Percentiles rank a stretch among this genome's conserved stretches.
phyloP scores from a whole-genome alignment of 177 flowering plant genomes.

The Vitis hybrid region DNA sequence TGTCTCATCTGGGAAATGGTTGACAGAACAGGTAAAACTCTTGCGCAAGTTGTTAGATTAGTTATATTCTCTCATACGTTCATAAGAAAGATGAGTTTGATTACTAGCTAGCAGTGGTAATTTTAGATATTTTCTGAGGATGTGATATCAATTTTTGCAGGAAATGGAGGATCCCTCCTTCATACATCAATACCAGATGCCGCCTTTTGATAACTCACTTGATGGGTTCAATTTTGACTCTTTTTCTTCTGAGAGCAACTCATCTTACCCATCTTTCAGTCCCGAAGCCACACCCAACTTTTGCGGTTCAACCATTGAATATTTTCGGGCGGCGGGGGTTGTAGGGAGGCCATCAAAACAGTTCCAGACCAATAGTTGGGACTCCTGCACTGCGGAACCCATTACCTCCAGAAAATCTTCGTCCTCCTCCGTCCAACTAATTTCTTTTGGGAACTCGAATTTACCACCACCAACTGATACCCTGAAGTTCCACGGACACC shows the following conservation, averaged over 20 bases:
- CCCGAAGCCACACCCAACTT: neutral
- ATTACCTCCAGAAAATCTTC: slow-evolving; percentile 8
- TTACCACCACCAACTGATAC: neutral
- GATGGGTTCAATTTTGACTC: slow-evolving; percentile 15
- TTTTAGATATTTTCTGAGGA: neutral
- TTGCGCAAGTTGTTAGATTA: too few relatives aligned
- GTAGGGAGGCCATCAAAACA: slow-evolving; percentile 19
- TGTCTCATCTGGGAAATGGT: too few relatives aligned
- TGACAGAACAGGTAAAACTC: too few relatives aligned
- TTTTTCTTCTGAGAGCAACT: slow-evolving; percentile 18
- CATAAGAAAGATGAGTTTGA: too few relatives aligned
- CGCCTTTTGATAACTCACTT: slow-evolving; percentile 11
- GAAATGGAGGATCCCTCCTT: slow-evolving; percentile 16
- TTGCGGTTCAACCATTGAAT: neutral
- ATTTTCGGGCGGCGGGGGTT: neutral
- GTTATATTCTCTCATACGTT: too few relatives aligned
- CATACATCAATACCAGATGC: slow-evolving; percentile 14
- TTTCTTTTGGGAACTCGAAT: slow-evolving; percentile 21
- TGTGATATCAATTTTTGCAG: neutral
- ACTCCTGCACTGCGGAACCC: slow-evolving; percentile 4
- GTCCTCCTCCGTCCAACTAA: slow-evolving; percentile 21
- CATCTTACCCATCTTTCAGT: slow-evolving; percentile 4
- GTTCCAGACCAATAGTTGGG: slow-evolving; percentile 16
- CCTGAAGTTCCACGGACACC: neutral
- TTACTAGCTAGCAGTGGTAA: too few relatives aligned